Conservation (phyloP, 257 asterid genomes). For the Dorcoceras hygrometricum region DNA sequence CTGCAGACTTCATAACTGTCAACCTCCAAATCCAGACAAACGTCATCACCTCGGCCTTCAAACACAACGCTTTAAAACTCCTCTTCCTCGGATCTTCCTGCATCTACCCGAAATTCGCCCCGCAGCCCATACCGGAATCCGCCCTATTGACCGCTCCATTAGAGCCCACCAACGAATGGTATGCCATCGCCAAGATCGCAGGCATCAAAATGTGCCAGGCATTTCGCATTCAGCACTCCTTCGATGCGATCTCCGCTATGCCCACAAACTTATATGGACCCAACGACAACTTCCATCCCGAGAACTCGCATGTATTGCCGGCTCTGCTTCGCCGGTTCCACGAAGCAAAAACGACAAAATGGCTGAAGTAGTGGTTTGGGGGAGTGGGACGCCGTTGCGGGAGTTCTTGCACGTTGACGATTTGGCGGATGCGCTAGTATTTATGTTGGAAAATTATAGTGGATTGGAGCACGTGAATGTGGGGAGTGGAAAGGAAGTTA, state of each 20-base stretch:
- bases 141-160: slow-evolving; percentile 76
- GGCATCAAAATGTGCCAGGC: slow-evolving; percentile 95
- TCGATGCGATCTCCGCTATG: slow-evolving; percentile 85
- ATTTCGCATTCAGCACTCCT: slow-evolving; percentile 61
- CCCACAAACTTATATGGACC: slow-evolving; percentile 83
- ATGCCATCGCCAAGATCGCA: slow-evolving; percentile 85
- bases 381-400: slow-evolving; percentile 82
- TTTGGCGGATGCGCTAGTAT: slow-evolving; percentile 74
- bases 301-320: slow-evolving; percentile 92
- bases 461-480: slow-evolving; percentile 86
- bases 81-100: slow-evolving; percentile 89
- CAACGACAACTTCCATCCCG: slow-evolving; percentile 82
- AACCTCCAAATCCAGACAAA: slow-evolving; percentile 93
- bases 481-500: slow-evolving; percentile 91
- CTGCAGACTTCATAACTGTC: slow-evolving; percentile 91
- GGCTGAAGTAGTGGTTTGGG: slow-evolving; percentile 86
- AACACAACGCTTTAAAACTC: slow-evolving; percentile 53
- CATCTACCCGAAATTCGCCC: slow-evolving; percentile 93
- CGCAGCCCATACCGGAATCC: slow-evolving; percentile 88
- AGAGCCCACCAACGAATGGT: slow-evolving; percentile 91
- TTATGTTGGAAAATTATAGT: slow-evolving; percentile 66
- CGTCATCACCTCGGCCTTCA: slow-evolving; percentile 67
- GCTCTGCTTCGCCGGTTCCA: slow-evolving; percentile 80
- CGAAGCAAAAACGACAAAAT: slow-evolving; percentile 52
- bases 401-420: slow-evolving; percentile 93